A percentile compares a stretch with the other conserved stretches of the same genome.
Conservation (phyloP, 768 basidiomycete genomes). For the Trametes elegans region DNA sequence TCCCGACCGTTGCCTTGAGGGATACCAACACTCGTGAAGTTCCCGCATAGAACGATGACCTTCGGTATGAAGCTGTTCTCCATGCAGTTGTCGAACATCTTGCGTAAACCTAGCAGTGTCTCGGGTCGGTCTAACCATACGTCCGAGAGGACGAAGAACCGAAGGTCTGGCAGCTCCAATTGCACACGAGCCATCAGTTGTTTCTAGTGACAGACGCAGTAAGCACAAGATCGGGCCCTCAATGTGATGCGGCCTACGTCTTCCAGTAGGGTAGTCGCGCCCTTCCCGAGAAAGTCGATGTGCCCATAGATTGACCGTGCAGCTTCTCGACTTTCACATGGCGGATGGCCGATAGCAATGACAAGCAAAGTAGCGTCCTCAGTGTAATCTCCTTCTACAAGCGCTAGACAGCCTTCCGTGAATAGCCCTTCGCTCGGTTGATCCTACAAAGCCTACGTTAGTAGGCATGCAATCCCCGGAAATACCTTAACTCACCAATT, state of each 20-base stretch:
- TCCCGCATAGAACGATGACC: constrained; percentile 90
- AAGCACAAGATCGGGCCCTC: too few relatives aligned
- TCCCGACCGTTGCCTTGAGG: constrained; percentile 75
- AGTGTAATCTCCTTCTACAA: constrained; percentile 96
- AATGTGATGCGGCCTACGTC: constrained; percentile 59
- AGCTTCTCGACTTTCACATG: constrained; percentile 84
- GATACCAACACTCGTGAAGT: constrained; percentile 86
- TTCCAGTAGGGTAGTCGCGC: constrained; percentile 84
- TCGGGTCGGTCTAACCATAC: constrained; percentile 92
- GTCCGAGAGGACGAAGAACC: constrained; percentile 94
- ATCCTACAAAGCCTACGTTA: constrained; percentile 41
- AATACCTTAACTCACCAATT: constrained; percentile 53
- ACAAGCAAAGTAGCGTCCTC: constrained; percentile 87
- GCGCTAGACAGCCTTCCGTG: constrained; percentile 92
- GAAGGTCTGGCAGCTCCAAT: constrained; percentile 69
- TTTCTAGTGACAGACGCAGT: constrained; percentile 41
- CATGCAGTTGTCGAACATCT: constrained; percentile 87
- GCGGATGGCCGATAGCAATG: constrained; percentile 95
- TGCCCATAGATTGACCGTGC: constrained; percentile 95
- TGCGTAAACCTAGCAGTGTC: constrained; percentile 74
- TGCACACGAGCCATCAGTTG: constrained; percentile 61
- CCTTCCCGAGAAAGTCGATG: constrained; percentile 95
- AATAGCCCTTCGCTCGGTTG: constrained; percentile 94
- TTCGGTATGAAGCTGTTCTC: constrained; percentile 87
- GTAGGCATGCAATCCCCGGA: too few relatives aligned